Evolutionary conservation across 2,329 filamentous ascomycete genomes (phyloP).

Genomic region (Hymenotorrendiella dingleyae): DNA sequence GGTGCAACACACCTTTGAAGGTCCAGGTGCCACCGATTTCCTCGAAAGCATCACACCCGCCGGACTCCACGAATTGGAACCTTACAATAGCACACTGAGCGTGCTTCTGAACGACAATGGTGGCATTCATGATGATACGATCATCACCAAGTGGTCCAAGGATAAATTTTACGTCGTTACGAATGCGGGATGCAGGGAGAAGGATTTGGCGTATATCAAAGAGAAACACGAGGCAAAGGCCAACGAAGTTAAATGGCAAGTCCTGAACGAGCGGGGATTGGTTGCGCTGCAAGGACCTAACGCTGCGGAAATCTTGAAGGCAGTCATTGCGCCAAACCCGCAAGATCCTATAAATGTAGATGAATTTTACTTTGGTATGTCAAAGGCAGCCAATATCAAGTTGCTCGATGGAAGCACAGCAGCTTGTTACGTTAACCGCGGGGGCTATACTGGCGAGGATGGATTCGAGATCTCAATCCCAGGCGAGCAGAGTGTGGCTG

Average conservation of each 20-base stretch:
- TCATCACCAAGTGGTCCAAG: conserved; percentile 73
- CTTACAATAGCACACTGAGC: conserved; percentile 75
- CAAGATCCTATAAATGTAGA: conserved; percentile 41
- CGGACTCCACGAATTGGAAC: conserved; percentile 55
- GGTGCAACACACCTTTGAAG: conserved; percentile 83
- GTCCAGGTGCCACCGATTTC: conserved; percentile 73
- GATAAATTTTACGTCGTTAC: conserved; percentile 88
- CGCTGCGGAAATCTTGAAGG: conserved; percentile 61
- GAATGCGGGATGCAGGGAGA: conserved; percentile 86
- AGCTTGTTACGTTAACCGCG: conserved; percentile 71
- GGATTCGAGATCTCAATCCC: conserved; percentile 94
- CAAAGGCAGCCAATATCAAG: conserved; percentile 58
- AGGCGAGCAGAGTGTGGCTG: conserved; percentile 53
- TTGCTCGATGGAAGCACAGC: conserved; percentile 45
- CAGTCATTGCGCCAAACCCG: conserved; percentile 49
- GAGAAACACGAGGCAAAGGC: conserved; percentile 59
- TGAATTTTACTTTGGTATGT: conserved; percentile 76
- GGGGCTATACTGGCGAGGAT: conserved; percentile 95
- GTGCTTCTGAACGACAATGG: conserved; percentile 72
- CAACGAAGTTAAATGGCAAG: conserved; percentile 58
- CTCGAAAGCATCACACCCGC: conserved; percentile 80
- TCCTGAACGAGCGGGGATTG: conserved; percentile 68
- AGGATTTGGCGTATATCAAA: conserved; percentile 74
- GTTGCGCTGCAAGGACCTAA: conserved; percentile 86
- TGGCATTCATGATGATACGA: conserved; percentile 90